A percentile compares a stretch with the other conserved stretches of the same genome.
phyloP scores from a whole-genome alignment of 257 asterid genomes.

The Fraxinus excelsior region DNA sequence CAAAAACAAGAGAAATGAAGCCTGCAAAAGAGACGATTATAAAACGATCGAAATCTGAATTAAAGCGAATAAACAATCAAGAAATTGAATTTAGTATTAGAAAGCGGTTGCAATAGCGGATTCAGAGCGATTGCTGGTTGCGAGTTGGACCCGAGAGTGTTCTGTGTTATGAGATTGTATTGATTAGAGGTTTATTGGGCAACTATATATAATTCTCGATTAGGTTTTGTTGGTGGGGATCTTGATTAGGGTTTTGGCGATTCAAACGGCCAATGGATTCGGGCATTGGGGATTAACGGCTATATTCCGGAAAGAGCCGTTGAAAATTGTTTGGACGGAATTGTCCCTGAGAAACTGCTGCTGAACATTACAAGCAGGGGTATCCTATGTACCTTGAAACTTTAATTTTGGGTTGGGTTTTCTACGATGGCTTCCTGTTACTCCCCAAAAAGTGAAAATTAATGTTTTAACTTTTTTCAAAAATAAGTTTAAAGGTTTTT shows the following conservation, averaged over 20 bases:
- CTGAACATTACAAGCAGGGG: too few species aligned
- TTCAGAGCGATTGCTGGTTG: constrained; percentile 5
- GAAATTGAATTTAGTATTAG: not conserved
- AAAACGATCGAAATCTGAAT: constrained; percentile 16
- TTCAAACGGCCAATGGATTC: constrained; percentile 6
- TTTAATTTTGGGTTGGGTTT: too few species aligned
- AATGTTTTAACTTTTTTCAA: too few species aligned
- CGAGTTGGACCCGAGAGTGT: not conserved
- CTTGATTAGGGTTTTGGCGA: constrained; percentile 35
- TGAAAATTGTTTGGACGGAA: constrained; percentile 15
- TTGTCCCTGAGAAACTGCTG: too few species aligned
- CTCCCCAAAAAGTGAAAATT: too few species aligned
- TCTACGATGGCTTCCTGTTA: too few species aligned
- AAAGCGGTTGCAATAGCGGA: constrained; percentile 23
- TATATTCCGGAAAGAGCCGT: constrained; percentile 47
- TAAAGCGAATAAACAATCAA: constrained; percentile 20
- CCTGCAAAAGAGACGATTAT: constrained; percentile 48
- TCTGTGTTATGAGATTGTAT: too few species aligned
- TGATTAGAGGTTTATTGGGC: not conserved
- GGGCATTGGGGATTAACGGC: constrained; percentile 42
- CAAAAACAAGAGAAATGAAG: not conserved
- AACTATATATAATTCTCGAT: constrained; percentile 14
- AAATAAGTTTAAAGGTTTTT: too few species aligned
- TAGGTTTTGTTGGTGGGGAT: not conserved
- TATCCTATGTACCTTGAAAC: too few species aligned